Base-by-base conservation (phyloP, 192 early-diverging fungal genomes). In the Umbelopsis ramanniana region DNA sequence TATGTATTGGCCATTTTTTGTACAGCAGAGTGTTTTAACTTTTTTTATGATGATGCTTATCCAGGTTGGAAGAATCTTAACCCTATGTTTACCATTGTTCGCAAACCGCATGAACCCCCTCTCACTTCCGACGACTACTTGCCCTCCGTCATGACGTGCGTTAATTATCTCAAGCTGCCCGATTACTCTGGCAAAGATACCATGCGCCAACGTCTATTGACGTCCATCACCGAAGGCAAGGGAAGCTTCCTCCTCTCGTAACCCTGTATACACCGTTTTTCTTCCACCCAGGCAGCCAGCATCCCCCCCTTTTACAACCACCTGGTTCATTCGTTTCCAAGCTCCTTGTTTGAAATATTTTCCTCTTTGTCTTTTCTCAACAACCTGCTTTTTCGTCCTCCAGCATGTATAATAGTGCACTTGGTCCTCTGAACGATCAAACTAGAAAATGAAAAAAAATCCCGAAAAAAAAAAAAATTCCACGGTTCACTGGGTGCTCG, bases 131-230 rank as follows among this genome's bases (percentile, higher is more conserved):
- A 97, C 74, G 89, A 91, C 47, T 95, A 91, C 67, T 75, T 98
- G 75, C 96, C 96, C 22, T 92, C 89, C 24, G 96, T 98, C 26
- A 98, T 98, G 96, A 98, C 96, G 5, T 98, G 96, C 76, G 94
- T 88, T 54, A 96, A 98, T 73, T 95, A 95, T 72, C 84, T 98
- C 55, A 98, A 98, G 79, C 84, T 98, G 73, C 96, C 96, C 21
- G 90, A 89, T 23, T 98, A 97, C 76, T 83, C 89, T 14, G 75
- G 74, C 22, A 82, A 86, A 50, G 86, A 85, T 15, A 81, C 93
- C 0, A 84, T 95, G 81, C 81, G 79, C 33, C 77, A 80, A 63
- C 84, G 89, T 77, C 86, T 96, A 76, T 77, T 78, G 63, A 84
- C 85, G 23, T 93, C 96, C 11, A 87, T 93, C 46, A 78, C 81